phyloP scores from a whole-genome alignment of 1,139 yeast species.

The Lodderomyces pseudojiufengensis region DNA sequence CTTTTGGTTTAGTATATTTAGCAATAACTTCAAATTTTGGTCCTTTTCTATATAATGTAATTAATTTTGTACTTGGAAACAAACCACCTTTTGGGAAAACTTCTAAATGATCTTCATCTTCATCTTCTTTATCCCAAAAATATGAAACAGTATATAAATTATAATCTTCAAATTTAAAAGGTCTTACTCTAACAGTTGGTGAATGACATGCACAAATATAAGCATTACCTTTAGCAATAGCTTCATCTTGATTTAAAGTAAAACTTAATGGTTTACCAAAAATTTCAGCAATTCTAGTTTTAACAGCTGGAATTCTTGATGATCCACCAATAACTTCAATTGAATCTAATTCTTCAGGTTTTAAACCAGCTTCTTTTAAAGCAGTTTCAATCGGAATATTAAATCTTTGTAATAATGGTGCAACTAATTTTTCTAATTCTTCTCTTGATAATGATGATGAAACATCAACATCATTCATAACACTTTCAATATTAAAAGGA shows the following conservation, averaged over 20 bases:
- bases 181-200: conserved; percentile 97
- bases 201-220: conserved; percentile 99
- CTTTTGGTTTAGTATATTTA: conserved; percentile 71
- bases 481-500: conserved; percentile 92
- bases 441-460: conserved; percentile 87
- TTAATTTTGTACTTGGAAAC: conserved; percentile 93
- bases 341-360: conserved; percentile 73
- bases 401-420: conserved; percentile 76
- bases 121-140: conserved; percentile 92
- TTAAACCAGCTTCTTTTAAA: conserved; percentile 71
- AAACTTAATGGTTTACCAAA: conserved; percentile 87
- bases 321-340: conserved; percentile 98
- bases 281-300: conserved; percentile 72
- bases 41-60: conserved; percentile 87
- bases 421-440: conserved; percentile 84
- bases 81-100: conserved; percentile 93
- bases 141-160: conserved; percentile 91
- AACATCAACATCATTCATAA: conserved; percentile 96
- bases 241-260: conserved; percentile 98
- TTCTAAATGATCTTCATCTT: conserved; percentile 88
- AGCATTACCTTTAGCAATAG: conserved; percentile 98
- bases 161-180: conserved; percentile 95
- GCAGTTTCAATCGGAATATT: conserved; percentile 78
- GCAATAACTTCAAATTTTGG: conserved; percentile 82
- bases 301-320: conserved; percentile 93